These are phyloP conservation scores for Aspergillus sergii DNA, from an alignment of 2,329 filamentous ascomycete genomes.

Conservation along the genomic window DNA sequence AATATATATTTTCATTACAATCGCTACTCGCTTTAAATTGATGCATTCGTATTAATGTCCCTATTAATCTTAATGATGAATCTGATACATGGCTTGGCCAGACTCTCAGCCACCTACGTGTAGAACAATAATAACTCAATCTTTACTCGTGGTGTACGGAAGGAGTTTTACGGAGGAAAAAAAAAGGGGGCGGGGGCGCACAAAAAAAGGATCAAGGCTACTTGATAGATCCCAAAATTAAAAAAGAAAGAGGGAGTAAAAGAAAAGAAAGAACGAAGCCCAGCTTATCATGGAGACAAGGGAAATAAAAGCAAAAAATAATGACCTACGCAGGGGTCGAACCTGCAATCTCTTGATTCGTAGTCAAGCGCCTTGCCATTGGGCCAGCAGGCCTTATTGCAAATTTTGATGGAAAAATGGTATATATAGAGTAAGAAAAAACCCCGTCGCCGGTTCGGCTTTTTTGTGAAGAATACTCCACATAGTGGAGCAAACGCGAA, in stretches of 20 bases:
- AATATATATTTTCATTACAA: background rate
- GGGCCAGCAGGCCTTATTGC: conserved; percentile 6
- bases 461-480: background rate
- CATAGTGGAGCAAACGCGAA: background rate
- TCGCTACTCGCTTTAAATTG: background rate
- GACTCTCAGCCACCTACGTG: too few species aligned
- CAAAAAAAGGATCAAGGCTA: background rate
- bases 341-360: conserved; percentile 57
- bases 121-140: background rate
- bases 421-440: background rate
- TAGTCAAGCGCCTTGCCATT: conserved; percentile 55
- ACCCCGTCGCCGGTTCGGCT: accelerated
- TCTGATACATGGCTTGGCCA: background rate
- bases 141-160: background rate
- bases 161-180: background rate
- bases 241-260: background rate
- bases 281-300: background rate
- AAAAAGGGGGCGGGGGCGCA: background rate
- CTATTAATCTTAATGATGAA: background rate
- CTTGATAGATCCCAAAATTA: too few species aligned
- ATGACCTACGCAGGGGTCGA: conserved; percentile 47
- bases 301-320: background rate
- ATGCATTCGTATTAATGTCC: background rate
- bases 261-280: background rate
- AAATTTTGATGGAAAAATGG: accelerated